phyloP scores from a whole-genome alignment of 345 rosid species.

The Gynandropsis gynandra region DNA sequence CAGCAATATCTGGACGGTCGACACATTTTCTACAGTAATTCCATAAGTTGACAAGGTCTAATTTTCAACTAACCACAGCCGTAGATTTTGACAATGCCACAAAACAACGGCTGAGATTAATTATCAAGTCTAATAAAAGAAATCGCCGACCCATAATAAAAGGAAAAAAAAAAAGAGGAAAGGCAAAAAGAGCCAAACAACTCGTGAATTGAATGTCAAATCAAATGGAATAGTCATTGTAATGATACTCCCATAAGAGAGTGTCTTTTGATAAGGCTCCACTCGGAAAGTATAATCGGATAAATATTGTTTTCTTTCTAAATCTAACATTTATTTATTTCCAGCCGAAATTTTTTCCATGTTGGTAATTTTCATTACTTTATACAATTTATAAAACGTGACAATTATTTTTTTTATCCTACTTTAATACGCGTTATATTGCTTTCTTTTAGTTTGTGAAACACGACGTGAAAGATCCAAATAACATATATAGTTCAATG shows the following conservation, averaged over 20 bases:
- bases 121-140: neutral
- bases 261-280: constrained; percentile 22
- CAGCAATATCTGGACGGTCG: constrained; percentile 32
- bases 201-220: constrained; percentile 27
- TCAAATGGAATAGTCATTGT: constrained; percentile 16
- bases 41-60: constrained; percentile 14
- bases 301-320: neutral
- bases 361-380: too few relatives aligned
- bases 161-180: neutral
- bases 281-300: neutral
- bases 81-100: constrained; percentile 5
- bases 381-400: too few relatives aligned
- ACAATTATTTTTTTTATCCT: too few relatives aligned
- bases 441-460: too few relatives aligned
- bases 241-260: constrained; percentile 9
- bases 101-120: constrained; percentile 19
- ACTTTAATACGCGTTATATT: too few relatives aligned
- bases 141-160: neutral
- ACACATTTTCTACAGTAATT: constrained; percentile 23
- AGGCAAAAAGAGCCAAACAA: neutral
- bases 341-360: too few relatives aligned
- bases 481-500: too few relatives aligned
- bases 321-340: too few relatives aligned
- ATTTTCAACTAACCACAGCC: constrained; percentile 5
- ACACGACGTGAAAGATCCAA: too few relatives aligned